A percentile compares a stretch with the other conserved stretches of the same genome.
These are phyloP conservation scores for Saccharomycopsis malanga DNA, from an alignment of 805 yeast species.

Conservation along the genomic window DNA sequence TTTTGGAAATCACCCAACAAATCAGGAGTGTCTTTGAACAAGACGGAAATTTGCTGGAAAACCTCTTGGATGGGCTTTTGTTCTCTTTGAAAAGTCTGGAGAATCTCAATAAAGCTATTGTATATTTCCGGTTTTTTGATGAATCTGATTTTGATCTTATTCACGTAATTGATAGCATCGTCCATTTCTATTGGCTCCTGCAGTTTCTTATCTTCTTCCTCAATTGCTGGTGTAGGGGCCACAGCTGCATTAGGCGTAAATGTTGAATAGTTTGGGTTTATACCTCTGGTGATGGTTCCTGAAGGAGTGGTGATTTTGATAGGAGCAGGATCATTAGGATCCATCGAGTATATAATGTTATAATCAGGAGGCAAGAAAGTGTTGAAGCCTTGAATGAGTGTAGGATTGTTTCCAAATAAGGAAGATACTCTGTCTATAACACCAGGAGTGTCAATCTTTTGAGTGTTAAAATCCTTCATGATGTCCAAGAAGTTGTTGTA, in stretches of 20 bases:
- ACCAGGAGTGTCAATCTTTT: constrained; percentile 95
- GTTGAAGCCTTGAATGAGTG: constrained; percentile 92
- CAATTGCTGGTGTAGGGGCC: neutral
- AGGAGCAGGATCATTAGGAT: constrained; percentile 86
- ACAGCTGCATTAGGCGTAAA: neutral
- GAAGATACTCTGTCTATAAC: constrained; percentile 93
- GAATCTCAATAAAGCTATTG: constrained; percentile 87
- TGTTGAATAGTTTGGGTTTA: constrained; percentile 3
- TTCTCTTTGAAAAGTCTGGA: constrained; percentile 95
- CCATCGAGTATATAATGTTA: constrained; percentile 81
- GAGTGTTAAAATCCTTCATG: constrained; percentile 98
- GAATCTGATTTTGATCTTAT: constrained; percentile 90
- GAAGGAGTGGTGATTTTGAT: constrained; percentile 56
- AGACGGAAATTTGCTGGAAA: constrained; percentile 81
- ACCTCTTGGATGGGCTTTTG: constrained; percentile 94
- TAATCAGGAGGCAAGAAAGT: constrained; percentile 97
- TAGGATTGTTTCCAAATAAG: constrained; percentile 87
- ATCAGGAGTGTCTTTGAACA: constrained; percentile 92
- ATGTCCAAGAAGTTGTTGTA: constrained; percentile 94
- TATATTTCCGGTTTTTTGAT: constrained; percentile 92
- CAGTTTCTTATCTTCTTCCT: neutral
- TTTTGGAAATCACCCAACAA: constrained; percentile 90
- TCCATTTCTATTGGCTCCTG: constrained; percentile 66
- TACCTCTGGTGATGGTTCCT: constrained; percentile 4
- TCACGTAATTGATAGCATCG: constrained; percentile 94